These are phyloP conservation scores for Entophlyctis luteolus DNA, from an alignment of 192 early-diverging fungal species.

Conservation along the genomic window DNA sequence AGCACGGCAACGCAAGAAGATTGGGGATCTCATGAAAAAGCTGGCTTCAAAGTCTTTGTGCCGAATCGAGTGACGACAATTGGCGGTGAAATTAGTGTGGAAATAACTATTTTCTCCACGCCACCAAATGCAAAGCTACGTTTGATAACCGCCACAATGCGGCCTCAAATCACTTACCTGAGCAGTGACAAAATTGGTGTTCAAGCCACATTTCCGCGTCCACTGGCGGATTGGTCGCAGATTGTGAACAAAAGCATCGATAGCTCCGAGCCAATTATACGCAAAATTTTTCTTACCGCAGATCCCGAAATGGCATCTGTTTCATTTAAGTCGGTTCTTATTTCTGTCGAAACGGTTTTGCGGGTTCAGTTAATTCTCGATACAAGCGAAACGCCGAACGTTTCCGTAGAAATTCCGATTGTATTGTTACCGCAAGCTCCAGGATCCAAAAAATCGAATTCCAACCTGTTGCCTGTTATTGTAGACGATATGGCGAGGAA, in stretches of 20 bases:
- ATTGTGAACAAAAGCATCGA: neutral
- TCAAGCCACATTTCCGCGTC: neutral
- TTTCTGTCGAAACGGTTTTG: neutral
- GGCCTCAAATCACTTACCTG: neutral
- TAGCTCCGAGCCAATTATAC: neutral
- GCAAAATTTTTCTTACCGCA: neutral
- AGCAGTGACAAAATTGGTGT: neutral
- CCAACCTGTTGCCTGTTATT: no score
- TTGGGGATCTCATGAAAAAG: neutral
- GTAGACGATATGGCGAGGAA: no score
- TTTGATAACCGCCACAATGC: neutral
- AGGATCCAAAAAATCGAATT: no score
- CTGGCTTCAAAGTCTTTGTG: neutral
- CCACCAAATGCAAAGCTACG: neutral
- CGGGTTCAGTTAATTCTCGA: neutral
- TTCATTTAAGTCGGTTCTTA: neutral
- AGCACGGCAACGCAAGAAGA: neutral
- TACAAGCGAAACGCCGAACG: neutral
- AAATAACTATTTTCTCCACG: neutral
- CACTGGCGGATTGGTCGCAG: neutral
- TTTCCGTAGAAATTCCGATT: neutral
- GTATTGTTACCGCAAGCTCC: neutral
- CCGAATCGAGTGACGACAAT: neutral
- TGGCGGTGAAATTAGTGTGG: neutral
- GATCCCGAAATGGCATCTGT: neutral